Evolutionary conservation across 352 stramenopile genomes (phyloP), one percentile per base, ranked within the genome.

Genomic region (Elongisporangium senticosum): DNA sequence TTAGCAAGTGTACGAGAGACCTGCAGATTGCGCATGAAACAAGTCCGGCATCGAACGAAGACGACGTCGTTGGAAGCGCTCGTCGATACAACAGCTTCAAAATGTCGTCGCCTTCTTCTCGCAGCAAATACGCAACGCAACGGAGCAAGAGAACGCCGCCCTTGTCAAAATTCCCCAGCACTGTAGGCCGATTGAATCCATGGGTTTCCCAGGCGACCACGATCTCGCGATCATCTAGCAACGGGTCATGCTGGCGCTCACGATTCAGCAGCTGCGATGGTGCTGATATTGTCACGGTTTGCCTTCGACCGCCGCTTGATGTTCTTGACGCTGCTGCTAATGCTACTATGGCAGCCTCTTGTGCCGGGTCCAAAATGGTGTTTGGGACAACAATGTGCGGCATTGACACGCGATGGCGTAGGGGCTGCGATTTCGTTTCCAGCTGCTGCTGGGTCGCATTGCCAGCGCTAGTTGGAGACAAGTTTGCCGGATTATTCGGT

Each of bases 81-180:
- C 77, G 79, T 52, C 69, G 67, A 49, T 83, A 78, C 15, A 91
- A 59, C 23, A 76, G 49, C 3, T 75, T 60, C 28, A 88, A 47
- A n/a, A 85, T 59, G 33, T 63, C 56, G 33, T 56, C 4, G 59
- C 58, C 33, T 91, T 68, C 59, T 67, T 80, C 50, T 91, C 79
- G 49, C 7, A 93, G 49, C 70, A 86, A 82, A 55, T 89, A 83
- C 5, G 75, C 69, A 21, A 95, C 62, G 4, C 69, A 75, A 56
- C 75, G 74, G 7, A 93, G 63, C 51, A 95, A 59, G 50, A 95
- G 49, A 7, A 90, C 78, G 7, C 85, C 85, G 15, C 85, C 83
- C 24, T 87, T 85, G 5, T 89, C 70, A 62, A 95, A 95, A 64
- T 95, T 95, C 13, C 72, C 70, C 24, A 90, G 62, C 13, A 93